phyloP scores from a whole-genome alignment of 139 green algal species.

The Chlorella sp. region DNA sequence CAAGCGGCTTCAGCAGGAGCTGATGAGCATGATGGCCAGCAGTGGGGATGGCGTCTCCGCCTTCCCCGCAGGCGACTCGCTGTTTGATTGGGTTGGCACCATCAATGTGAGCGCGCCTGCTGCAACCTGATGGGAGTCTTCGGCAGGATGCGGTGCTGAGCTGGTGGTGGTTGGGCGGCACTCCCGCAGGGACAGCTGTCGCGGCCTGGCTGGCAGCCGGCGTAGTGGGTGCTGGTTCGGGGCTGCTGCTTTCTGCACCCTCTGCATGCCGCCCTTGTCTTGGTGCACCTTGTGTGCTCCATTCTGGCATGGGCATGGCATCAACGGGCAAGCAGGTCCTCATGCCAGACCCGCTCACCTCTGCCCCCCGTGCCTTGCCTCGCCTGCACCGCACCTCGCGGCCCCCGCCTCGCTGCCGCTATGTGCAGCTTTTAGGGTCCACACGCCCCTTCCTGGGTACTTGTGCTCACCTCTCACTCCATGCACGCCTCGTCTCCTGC shows the following conservation, averaged over 20 bases:
- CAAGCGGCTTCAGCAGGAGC: slow-evolving; percentile 71
- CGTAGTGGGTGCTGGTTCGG: not conserved
- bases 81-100: slow-evolving; percentile 83
- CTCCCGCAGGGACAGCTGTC: not conserved
- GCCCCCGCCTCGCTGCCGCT: too few species aligned
- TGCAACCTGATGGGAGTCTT: too few species aligned
- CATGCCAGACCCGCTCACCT: too few species aligned
- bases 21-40: slow-evolving; percentile 65
- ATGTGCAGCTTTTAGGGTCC: too few species aligned
- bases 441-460: too few species aligned
- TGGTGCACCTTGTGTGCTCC: not conserved
- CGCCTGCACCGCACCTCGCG: too few species aligned
- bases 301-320: too few species aligned
- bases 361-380: too few species aligned
- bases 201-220: not conserved
- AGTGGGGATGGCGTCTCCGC: slow-evolving; percentile 68
- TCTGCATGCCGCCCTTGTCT: not conserved
- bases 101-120: slow-evolving; percentile 52
- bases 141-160: not conserved
- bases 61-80: slow-evolving; percentile 83
- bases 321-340: too few species aligned
- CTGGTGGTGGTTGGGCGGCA: not conserved
- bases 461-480: too few species aligned
- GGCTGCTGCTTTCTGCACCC: not conserved
- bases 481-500: not conserved